These are phyloP conservation scores for Pseudozyma hubeiensis DNA, from an alignment of 1,284 basidiomycete species.

Conservation along the genomic window DNA sequence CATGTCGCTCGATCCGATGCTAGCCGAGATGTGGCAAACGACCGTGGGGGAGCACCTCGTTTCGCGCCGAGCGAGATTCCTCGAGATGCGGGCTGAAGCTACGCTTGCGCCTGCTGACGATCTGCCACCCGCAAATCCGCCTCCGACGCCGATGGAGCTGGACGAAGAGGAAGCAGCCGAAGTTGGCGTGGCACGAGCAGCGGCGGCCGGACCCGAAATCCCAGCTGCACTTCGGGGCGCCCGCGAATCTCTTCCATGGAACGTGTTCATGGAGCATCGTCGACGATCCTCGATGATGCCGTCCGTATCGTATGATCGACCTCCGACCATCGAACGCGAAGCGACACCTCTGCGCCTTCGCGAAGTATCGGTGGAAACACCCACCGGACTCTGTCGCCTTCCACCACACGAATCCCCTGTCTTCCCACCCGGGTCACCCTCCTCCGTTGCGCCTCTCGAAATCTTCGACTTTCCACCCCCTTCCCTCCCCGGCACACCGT, in stretches of 20 bases:
- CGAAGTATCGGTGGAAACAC: conserved; percentile 42
- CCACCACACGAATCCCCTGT: conserved; percentile 24
- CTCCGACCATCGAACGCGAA: conserved; percentile 24
- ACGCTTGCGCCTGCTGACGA: conserved; percentile 1
- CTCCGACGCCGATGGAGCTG: conserved; percentile 22
- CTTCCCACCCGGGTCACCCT: conserved; percentile 21
- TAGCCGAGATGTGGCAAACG: conserved; percentile 29
- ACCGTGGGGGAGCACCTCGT: conserved; percentile 30
- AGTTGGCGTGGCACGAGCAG: conserved; percentile 33
- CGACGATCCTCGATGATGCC: conserved; percentile 45
- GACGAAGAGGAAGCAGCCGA: conserved; percentile 19
- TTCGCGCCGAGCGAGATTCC: conserved; percentile 13
- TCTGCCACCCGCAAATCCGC: conserved; percentile 23
- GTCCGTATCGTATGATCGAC: conserved; percentile 35
- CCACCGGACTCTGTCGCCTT: conserved; percentile 29
- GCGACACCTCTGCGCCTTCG: conserved; percentile 26
- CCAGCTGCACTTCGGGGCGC: conserved; percentile 29
- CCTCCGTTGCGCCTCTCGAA: conserved; percentile 26
- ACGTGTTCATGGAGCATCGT: conserved; percentile 38
- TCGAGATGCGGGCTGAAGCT: conserved; percentile 17
- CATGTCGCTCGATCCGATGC: conserved; percentile 13
- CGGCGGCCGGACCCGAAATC: conserved; percentile 9
- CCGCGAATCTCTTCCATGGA: conserved; percentile 43
- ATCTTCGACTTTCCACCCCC: conserved; percentile 15
- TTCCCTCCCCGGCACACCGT: conserved; percentile 15